Evolutionary conservation across 2,329 filamentous ascomycete species (phyloP), one percentile per base, ranked within the genome.

Genomic region (Chaetomiaceae sp.): DNA sequence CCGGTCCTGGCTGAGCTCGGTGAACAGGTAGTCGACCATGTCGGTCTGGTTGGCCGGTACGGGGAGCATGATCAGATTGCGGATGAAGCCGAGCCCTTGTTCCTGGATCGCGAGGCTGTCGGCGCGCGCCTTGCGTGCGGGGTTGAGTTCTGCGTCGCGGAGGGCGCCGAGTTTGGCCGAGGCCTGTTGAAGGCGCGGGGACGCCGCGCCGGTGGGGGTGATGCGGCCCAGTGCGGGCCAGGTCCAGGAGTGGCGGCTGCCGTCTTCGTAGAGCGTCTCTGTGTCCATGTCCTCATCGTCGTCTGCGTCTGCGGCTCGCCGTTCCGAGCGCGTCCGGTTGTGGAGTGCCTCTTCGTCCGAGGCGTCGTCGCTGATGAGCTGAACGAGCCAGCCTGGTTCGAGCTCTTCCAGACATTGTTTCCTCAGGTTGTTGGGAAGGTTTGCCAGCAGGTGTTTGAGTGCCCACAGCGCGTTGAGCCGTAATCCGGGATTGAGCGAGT

Each of bases 381-480:
- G 84, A 56, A 92, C 79, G 11, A 97, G 77, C 89, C 90, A 96
- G 10, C 81, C 83, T 0, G 89, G 80, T 8, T 84, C 85, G 4
- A 97, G 76, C 63, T 88, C 84, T 45, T 91, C 84, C 11, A 97
- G 73, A 55, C 89, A 89, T 43, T 81, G 79, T 63, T 86, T 86
- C 70, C 94, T 95, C 60, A 88, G 74, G 11, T 86, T 80, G 40
- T 86, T 83, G 16, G 80, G 79, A 5, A 87, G 82, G 20, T 83
- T 84, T 58, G 87, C 80, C 2, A 95, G 86, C 45, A 96, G 79
- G 69, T 97, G 90, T 66, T 97, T 97, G 53, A 99, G 73, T 5
- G 90, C 90, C 92, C 94, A 99, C 1, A 99, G 72, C 20, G 91
- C 90, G 62, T 94, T 90, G 23, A 95, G 77, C 21, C 90, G 83